These are phyloP conservation scores for Meyerozyma sp. DNA, from an alignment of 1,139 yeast genomes.

Conservation along the genomic window DNA sequence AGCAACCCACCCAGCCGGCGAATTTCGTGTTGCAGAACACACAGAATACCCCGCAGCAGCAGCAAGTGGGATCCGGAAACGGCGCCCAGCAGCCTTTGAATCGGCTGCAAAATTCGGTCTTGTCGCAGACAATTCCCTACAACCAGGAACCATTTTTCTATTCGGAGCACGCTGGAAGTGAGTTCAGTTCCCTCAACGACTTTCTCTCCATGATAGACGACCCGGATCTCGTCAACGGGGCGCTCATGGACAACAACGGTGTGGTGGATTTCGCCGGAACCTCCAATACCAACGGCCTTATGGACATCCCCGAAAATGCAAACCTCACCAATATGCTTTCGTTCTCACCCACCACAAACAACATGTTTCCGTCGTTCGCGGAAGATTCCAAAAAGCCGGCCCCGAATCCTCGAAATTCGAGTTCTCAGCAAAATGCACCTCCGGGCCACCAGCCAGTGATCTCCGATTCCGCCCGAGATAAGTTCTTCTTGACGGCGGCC, in stretches of 20 bases:
- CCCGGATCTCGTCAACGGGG: conserved; percentile 57
- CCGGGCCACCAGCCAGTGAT: conserved; percentile 41
- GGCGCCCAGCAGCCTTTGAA: not conserved
- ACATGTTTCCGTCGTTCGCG: conserved; percentile 15
- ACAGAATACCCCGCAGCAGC: conserved; percentile 4
- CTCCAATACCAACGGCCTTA: conserved; percentile 1
- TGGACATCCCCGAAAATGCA: not conserved
- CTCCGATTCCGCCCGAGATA: conserved; percentile 82
- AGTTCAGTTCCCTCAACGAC: conserved; percentile 85
- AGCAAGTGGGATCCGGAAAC: conserved; percentile 5
- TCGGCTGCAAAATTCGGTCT: conserved; percentile 21
- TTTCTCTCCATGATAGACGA: conserved; percentile 89
- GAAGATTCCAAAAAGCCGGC: not conserved
- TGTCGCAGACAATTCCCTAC: conserved; percentile 41
- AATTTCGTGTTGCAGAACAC: not conserved
- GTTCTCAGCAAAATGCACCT: conserved; percentile 1
- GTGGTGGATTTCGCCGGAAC: conserved; percentile 17
- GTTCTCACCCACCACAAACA: conserved; percentile 22
- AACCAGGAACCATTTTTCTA: conserved; percentile 75
- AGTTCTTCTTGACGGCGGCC: conserved; percentile 92
- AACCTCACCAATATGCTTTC: conserved; percentile 12
- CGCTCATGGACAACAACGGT: conserved; percentile 33
- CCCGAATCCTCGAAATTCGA: not conserved
- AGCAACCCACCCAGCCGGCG: not conserved
- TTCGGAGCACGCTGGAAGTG: conserved; percentile 91